Evolutionary conservation across 371 early-diverging fungal genomes (phyloP), one percentile per base, ranked within the genome.

Genomic region (Rhizopus delemar): DNA sequence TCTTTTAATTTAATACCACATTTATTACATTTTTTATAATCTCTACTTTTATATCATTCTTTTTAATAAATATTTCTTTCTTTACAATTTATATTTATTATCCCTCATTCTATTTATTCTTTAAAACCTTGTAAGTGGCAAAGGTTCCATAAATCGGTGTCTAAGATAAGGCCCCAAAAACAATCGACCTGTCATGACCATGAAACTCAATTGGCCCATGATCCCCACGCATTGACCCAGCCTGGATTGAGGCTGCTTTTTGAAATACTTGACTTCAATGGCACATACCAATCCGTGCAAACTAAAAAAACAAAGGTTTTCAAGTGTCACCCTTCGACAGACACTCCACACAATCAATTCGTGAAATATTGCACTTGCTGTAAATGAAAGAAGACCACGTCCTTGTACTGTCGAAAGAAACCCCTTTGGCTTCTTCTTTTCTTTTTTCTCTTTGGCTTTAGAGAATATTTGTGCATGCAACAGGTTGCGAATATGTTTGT

Each of bases 81-180:
- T 22, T 22, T 22, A 22, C 22, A 22, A 22, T 22, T 22, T 22
- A 22, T 22, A 22, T 22, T 22, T 22, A 22, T 22, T 22, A 2
- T 22, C 22, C 2, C 22, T 22, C 22, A 22, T 22, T 22, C 22
- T 22, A 22, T 22, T 22, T 22, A 22, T 22, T 22, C 2, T 43
- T 34, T 57, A 57, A 38, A 53, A 49, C 28, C 50, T 41, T 35
- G 66, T 61, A 4, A 60, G 36, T n/a, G 66, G 57, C 8, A 61
- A 33, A 6, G 61, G 43, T 28, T 66, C 15, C 8, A 53, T 57
- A 31, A 66, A 66, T 34, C 54, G 39, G 31, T 51, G 46, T 41
- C 70, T 58, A n/a, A 76, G 53, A 49, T 57, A 73, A 8, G 77
- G 77, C 3, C 71, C 77, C 6, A 76, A 53, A 43, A 76, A 76